Evolutionary conservation across 192 early-diverging fungal genomes (phyloP), one percentile per base, ranked within the genome.

Genomic region (Funneliformis geosporum): DNA sequence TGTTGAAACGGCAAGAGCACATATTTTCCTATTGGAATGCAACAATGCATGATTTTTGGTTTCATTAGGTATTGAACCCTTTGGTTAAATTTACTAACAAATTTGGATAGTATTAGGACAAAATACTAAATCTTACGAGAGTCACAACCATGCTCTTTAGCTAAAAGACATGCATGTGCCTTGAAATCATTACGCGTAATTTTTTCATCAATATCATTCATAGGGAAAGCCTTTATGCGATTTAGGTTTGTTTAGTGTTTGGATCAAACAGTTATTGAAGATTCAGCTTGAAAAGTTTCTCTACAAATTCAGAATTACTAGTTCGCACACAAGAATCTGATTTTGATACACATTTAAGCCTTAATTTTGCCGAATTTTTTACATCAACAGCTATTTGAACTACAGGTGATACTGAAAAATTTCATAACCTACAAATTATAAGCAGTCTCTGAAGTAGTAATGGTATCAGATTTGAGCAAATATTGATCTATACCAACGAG

Each of bases 211-310:
- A 99, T 94, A 59, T 88, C 92, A 73, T 73, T 60, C 77, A 99
- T 80, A 46, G 97, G 98, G 18, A 80, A 67, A 67, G 96, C 97
- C 83, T 87, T 94, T 89, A 99, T 92, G 96, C 98, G 98, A 93
- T 99, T 99, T n/a, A 92, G 97, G 98, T 93, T 99, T 99, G 93
- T 99, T 99, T 87, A 97, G 96, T 67, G 96, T 93, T 99, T 98
- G 85, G 98, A 94, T 84, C 98, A 86, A 75, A 90, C 90, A 79
- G 84, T 82, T 62, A 95, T 89, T 79, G 84, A 85, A 14, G 96
- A 97, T 87, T 94, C 94, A 78, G 89, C 86, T 79, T 87, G 87
- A 83, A 97, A 91, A 44, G 97, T 99, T 87, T 99, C 97, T 89
- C 96, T 91, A 90, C 95, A 97, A 76, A 93, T 14, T 94, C 93